Base-by-base conservation (phyloP, 805 yeast genomes). In the Yarrowia divulgata region DNA sequence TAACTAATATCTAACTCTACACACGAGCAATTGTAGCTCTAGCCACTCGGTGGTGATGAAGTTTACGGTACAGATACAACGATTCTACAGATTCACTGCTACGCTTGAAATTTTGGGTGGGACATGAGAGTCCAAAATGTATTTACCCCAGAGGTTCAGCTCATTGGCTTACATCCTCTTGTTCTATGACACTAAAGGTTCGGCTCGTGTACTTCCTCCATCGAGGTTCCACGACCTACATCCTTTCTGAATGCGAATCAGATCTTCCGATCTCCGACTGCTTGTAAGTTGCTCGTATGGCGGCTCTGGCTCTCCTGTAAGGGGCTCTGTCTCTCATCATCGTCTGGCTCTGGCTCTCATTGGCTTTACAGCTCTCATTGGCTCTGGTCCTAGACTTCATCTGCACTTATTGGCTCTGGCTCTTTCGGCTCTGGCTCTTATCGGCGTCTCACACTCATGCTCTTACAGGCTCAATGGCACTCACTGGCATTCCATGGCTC, bases 231-330 rank as follows among this genome's bases (percentile, higher is more conserved):
- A 42, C 46, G 19, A 12, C 46, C 46, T 42, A 42, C 46, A 42
- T 19, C 29, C 29, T 13, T 46, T 46, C 34, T 46, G 50, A 23
- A 46, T 46, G 50, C 50, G 50, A 45, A 45, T 45, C 32, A 46
- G 50, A 40, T 40, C 18, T 3, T 14, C 16, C 3, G 45, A 40
- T 40, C 45, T 40, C 45, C 45, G 18, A 40, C 18, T 40, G 48
- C 46, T 42, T 9, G 29, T 23, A 4, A 2, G 4, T 23, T 23
- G 42, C 16, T 13, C 42, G 42, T 39, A 39, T 39, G 42, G 42
- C 42, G 42, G 13, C 42, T 39, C 19, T 16, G 14, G 19, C 43
- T 34, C 37, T 34, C 10, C 37, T 34, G 10, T 40, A 8, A 14
- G 16, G 8, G 42, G 42, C 42, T 39, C 42, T 39, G 42, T 16